Percentiles rank a stretch among this genome's conserved stretches.
Conservation (phyloP, 140 eudicot genomes). For the Flaveria floridana region DNA sequence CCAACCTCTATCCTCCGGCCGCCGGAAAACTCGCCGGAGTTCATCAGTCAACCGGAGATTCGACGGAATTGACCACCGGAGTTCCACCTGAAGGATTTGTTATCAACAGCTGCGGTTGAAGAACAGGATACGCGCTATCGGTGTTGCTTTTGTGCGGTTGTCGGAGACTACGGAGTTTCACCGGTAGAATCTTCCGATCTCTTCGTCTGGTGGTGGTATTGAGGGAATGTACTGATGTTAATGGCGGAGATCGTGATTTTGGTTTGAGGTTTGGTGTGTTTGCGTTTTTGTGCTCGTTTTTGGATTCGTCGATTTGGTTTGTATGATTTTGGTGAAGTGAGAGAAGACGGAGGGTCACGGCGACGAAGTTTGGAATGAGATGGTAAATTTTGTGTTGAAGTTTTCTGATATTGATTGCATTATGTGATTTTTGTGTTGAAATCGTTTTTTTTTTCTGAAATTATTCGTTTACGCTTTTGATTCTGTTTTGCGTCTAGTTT, state of each 20-base stretch:
- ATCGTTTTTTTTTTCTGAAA: not conserved
- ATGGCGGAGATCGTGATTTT: constrained; percentile 51
- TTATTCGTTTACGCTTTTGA: not conserved
- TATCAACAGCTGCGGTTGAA: constrained; percentile 5
- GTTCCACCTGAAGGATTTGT: not conserved
- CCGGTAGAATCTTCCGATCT: constrained; percentile 57
- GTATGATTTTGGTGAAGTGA: constrained; percentile 22
- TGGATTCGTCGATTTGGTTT: constrained; percentile 3
- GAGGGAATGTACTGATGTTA: constrained; percentile 57
- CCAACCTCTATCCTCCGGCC: constrained; percentile 32
- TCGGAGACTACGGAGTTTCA: constrained; percentile 29
- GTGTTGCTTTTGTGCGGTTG: constrained; percentile 17
- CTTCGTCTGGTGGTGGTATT: constrained; percentile 31
- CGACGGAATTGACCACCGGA: not conserved
- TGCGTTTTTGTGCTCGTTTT: constrained; percentile 29
- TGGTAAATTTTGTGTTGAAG: constrained; percentile 46
- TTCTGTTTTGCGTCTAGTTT: constrained; percentile 13
- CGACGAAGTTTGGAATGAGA: constrained; percentile 59
- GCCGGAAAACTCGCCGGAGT: constrained; percentile 32
- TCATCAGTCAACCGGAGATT: constrained; percentile 36
- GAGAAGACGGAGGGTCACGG: constrained; percentile 57
- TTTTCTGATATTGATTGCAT: constrained; percentile 39
- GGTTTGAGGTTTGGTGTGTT: constrained; percentile 37
- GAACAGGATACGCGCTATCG: constrained; percentile 21
- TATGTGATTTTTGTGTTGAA: constrained; percentile 27